Evolutionary conservation across 805 yeast genomes (phyloP).

Genomic region (Cyberlindnera maritima): DNA sequence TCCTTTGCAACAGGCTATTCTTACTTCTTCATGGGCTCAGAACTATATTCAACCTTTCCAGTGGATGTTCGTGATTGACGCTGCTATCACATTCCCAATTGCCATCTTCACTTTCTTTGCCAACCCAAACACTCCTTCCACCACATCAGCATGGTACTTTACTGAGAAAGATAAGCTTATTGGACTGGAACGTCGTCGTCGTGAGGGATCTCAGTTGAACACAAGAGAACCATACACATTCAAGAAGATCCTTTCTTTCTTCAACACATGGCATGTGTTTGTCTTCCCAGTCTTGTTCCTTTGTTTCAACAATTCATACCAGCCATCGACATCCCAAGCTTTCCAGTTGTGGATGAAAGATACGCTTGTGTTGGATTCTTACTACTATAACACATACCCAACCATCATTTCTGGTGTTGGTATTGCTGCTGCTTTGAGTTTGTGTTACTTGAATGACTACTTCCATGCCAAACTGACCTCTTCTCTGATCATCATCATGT

Average conservation of each 20-base stretch:
- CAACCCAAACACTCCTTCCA: slow-evolving; percentile 47
- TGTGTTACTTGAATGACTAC: slow-evolving; percentile 36
- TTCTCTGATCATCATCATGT: slow-evolving; percentile 38
- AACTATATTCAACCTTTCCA: slow-evolving; percentile 36
- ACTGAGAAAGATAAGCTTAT: slow-evolving; percentile 39
- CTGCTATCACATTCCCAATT: slow-evolving; percentile 39
- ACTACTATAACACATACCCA: slow-evolving; percentile 41
- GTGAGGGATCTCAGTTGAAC: slow-evolving; percentile 42
- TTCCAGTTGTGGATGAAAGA: slow-evolving; percentile 45
- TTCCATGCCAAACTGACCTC: slow-evolving; percentile 35
- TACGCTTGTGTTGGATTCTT: slow-evolving; percentile 32
- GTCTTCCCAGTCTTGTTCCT: slow-evolving; percentile 37
- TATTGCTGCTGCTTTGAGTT: slow-evolving; percentile 35
- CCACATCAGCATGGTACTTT: slow-evolving; percentile 42
- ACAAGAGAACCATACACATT: slow-evolving; percentile 40
- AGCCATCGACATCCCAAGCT: slow-evolving; percentile 41
- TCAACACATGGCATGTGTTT: slow-evolving; percentile 48
- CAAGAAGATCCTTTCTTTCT: slow-evolving; percentile 37
- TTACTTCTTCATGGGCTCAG: slow-evolving; percentile 26
- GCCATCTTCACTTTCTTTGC: slow-evolving; percentile 41
- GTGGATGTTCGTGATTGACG: slow-evolving; percentile 48
- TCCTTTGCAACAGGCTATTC: slow-evolving; percentile 35
- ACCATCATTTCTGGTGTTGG: slow-evolving; percentile 38
- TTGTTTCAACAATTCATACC: slow-evolving; percentile 19
- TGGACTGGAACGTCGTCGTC: slow-evolving; percentile 45